Evolutionary conservation across 1,139 yeast genomes (phyloP).

Genomic region (Yamadazyma buinensis): DNA sequence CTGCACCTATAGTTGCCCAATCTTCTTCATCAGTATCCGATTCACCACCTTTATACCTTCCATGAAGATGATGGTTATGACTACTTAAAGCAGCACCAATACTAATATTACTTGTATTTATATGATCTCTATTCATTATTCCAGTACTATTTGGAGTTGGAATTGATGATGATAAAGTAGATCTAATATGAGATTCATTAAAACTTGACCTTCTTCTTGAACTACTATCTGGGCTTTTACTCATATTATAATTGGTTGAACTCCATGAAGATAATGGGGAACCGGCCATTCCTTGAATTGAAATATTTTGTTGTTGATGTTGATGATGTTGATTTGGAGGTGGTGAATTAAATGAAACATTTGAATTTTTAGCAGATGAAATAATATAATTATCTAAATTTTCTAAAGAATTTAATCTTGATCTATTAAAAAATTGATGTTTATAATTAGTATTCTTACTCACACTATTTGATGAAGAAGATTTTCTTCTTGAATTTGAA

Average conservation of each 20-base stretch:
- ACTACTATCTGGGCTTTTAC: slow-evolving; percentile 17
- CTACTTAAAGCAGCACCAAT: neutral
- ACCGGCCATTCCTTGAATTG: slow-evolving; percentile 16
- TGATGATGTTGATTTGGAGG: slow-evolving; percentile 16
- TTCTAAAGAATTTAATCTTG: slow-evolving; percentile 42
- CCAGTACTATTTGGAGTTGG: slow-evolving; percentile 1
- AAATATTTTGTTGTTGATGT: slow-evolving; percentile 12
- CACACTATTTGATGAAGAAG: slow-evolving; percentile 22
- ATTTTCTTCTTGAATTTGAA: slow-evolving; percentile 20
- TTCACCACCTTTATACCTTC: slow-evolving; percentile 9
- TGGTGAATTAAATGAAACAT: slow-evolving; percentile 34
- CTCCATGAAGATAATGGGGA: slow-evolving; percentile 28
- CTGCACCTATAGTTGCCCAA: slow-evolving; percentile 89
- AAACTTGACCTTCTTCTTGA: slow-evolving; percentile 41
- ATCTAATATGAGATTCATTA: slow-evolving; percentile 41
- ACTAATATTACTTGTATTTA: too few relatives aligned
- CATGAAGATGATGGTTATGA: neutral
- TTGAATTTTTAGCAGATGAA: slow-evolving; percentile 38
- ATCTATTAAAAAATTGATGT: slow-evolving; percentile 32
- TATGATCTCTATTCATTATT: neutral
- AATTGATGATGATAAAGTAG: slow-evolving; percentile 28
- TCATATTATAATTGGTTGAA: slow-evolving; percentile 17
- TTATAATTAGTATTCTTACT: slow-evolving; percentile 18
- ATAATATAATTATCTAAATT: slow-evolving; percentile 42
- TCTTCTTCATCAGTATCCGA: slow-evolving; percentile 89